Base-by-base conservation (phyloP, 805 yeast genomes). In the Starmerella davenportii region DNA sequence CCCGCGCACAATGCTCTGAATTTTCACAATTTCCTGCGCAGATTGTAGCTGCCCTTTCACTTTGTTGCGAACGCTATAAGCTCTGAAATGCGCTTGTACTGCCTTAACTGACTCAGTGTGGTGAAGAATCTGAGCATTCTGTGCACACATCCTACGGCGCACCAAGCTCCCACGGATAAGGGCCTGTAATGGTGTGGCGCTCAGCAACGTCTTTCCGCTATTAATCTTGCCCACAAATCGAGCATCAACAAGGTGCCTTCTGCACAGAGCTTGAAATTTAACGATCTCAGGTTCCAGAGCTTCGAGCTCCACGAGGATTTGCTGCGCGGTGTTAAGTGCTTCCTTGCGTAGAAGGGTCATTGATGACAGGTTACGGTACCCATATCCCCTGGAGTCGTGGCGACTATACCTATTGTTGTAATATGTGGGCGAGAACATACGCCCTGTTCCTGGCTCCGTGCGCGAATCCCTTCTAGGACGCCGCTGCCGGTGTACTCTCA, bases 231-330 rank as follows among this genome's bases (percentile, higher is more conserved):
- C n/a, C n/a, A n/a, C n/a, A n/a, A n/a, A n/a, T n/a, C n/a, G n/a
- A n/a, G n/a, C n/a, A n/a, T n/a, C n/a, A n/a, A 25, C 19, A 1
- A 39, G 30, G 8, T 23, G 21, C 14, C 46, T 43, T 7, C 46
- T 38, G 38, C 45, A 38, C 3, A 13, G n/a, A 7, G 90, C 70
- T 54, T 84, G 94, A 15, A 84, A 59, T 39, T 58, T 61, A 29
- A 66, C 57, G 29, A 76, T 66, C 7, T 50, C 54, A n/a, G 42
- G 46, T 27, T 51, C 55, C 5, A 52, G 51, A 4, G 39, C 49
- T 29, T 51, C 58, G 14, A 58, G 52, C 20, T 51, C 54, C 36
- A 45, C 41, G 5, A 48, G 51, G 45, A 55, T 48, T 7, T 45
- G 38, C 37, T 56, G 61, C 29, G 58, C 60, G 19, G 51, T 47